Base-by-base conservation (phyloP, 2,329 filamentous ascomycete genomes). In the Cladosporium sp. region DNA sequence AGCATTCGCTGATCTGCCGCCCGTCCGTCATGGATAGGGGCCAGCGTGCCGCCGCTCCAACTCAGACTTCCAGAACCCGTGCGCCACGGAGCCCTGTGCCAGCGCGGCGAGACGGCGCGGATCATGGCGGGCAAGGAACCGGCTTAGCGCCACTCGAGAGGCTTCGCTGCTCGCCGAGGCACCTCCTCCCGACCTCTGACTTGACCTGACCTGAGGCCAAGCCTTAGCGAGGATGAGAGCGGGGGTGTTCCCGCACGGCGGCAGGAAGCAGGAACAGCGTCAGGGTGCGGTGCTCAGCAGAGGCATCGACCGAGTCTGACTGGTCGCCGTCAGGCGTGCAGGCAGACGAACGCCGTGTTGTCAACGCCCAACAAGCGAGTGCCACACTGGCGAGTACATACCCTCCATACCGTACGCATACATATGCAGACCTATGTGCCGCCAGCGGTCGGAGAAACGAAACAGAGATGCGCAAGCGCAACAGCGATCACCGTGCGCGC, bases 1-100 rank as follows among this genome's bases (percentile, higher is more conserved):
- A 55, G 52, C 52, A 55, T 39, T 55, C 52, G 52, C 28, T 55
- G 52, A 55, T 55, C 52, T 55, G 52, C 52, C 52, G 52, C 40
- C 38, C 28, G 38, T 28, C 52, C 52, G 52, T 36, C 40, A 43
- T 20, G 34, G 19, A 45, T 37, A 45, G 52, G 52, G 40, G 52
- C 40, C 38, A 45, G 52, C 52, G 40, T 37, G 40, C 39, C 39
- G 52, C 39, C 51, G 47, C 19, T 28, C 30, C 20, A 52, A 40
- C 39, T 45, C 52, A 45, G 39, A 19, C 30, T 22, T 38, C 39
- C 40, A 55, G 28, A 55, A 55, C 17, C 52, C 52, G 52, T 54
- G 51, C 52, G 51, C 51, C 39, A 55, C 52, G 52, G 52, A 45
- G 37, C 51, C 40, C 30, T 38, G 52, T 55, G 39, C 52, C 39